phyloP scores from a whole-genome alignment of 108 stramenopile species.

The Ochromonas danica region DNA sequence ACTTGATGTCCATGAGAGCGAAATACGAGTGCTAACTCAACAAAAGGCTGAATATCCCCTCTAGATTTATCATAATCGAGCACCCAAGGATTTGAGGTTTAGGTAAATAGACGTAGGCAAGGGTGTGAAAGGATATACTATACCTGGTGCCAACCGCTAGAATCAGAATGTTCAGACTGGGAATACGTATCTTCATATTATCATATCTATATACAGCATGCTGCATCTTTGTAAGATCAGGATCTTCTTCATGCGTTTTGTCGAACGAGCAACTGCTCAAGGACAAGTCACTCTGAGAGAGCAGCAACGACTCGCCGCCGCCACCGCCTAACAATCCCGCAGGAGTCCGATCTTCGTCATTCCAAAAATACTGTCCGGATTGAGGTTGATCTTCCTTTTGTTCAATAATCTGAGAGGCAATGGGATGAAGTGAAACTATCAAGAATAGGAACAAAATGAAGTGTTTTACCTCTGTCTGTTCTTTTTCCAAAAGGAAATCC shows the following conservation, averaged over 20 bases:
- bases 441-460: too few relatives aligned
- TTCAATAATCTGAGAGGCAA: too few relatives aligned
- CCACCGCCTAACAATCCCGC: too few relatives aligned
- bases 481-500: not conserved
- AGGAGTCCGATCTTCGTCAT: too few relatives aligned
- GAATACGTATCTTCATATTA: conserved; percentile 23
- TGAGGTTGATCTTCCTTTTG: too few relatives aligned
- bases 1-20: conserved; percentile 38
- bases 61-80: not conserved
- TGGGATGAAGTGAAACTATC: too few relatives aligned
- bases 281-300: not conserved
- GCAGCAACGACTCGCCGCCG: not conserved
- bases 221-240: not conserved
- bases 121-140: too few relatives aligned
- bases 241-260: not conserved
- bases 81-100: not conserved
- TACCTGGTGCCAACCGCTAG: conserved; percentile 37
- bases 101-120: not conserved
- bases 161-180: conserved; percentile 38
- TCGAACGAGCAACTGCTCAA: not conserved
- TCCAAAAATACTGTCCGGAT: too few relatives aligned
- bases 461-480: not conserved
- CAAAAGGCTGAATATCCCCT: conserved; percentile 46
- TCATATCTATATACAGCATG: not conserved
- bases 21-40: conserved; percentile 18